Conservation (phyloP, 2,329 filamentous ascomycete genomes). For the Colletotrichum lentis region DNA sequence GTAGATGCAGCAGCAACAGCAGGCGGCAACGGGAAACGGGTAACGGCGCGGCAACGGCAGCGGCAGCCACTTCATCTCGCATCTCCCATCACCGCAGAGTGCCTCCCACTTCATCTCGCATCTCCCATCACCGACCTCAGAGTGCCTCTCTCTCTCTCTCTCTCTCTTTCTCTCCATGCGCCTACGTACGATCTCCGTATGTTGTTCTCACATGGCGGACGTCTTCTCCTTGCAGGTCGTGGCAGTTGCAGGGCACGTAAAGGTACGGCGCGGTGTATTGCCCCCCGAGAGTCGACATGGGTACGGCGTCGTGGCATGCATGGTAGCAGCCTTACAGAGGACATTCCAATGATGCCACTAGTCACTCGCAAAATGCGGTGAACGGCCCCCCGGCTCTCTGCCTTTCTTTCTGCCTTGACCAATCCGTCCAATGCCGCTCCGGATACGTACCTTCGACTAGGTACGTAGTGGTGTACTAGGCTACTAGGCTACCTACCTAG, state of each 20-base stretch:
- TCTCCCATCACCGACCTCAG: no score
- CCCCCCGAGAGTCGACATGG: not conserved
- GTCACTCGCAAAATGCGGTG: slow-evolving; percentile 27
- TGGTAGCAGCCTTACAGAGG: not conserved
- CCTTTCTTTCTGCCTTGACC: slow-evolving; percentile 5
- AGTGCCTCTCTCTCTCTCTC: not conserved
- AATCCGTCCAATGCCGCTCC: not conserved
- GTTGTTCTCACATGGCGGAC: no score
- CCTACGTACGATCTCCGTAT: not conserved
- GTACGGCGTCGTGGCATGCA: not conserved
- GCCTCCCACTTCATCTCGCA: no score
- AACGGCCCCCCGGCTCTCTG: slow-evolving; percentile 28
- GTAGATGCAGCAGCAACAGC: slow-evolving; percentile 7
- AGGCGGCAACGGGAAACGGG: slow-evolving; percentile 11
- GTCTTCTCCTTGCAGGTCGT: no score
- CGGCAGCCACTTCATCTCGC: slow-evolving; percentile 14
- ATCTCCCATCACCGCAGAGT: not conserved
- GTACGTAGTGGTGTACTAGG: no score
- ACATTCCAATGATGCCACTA: not conserved
- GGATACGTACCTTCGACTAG: slow-evolving; percentile 1
- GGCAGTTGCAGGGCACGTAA: no score
- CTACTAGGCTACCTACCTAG: no score
- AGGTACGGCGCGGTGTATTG: not conserved
- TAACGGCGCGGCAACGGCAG: slow-evolving; percentile 24
- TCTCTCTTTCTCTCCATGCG: no score